These are phyloP conservation scores for Heracleum sosnowskyi DNA, from an alignment of 129 eudicot species.

Conservation along the genomic window DNA sequence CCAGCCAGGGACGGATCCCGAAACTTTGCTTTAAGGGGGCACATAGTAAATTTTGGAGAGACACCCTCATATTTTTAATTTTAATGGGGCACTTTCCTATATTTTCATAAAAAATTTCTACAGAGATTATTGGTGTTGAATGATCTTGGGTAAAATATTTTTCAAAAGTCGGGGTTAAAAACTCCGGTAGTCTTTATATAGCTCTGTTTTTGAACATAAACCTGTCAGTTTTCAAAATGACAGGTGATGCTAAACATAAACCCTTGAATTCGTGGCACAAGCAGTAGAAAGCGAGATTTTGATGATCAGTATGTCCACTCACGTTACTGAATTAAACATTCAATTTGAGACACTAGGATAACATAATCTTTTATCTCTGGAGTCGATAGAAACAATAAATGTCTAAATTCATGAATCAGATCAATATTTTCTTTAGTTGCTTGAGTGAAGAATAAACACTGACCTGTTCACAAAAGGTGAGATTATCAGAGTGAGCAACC, in stretches of 20 bases:
- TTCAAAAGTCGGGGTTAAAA: too few relatives aligned
- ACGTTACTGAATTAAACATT: too few relatives aligned
- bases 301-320: not conserved
- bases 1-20: too few relatives aligned
- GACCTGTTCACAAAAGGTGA: slow-evolving; percentile 79
- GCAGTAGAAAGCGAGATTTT: too few relatives aligned
- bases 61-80: too few relatives aligned
- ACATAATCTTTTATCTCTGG: not conserved
- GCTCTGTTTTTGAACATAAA: too few relatives aligned
- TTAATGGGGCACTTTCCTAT: too few relatives aligned
- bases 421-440: not conserved
- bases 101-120: too few relatives aligned
- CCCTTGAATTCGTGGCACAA: not conserved
- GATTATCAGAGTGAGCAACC: slow-evolving; percentile 66
- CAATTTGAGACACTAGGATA: not conserved
- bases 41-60: too few relatives aligned
- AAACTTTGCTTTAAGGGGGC: too few relatives aligned
- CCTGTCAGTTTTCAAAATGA: too few relatives aligned
- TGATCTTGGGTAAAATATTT: not conserved
- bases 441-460: not conserved
- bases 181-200: too few relatives aligned
- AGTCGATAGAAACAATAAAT: not conserved
- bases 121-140: not conserved
- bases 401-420: not conserved
- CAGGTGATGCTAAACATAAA: not conserved